Conservation (phyloP, 176 grass and related monocot genomes). For the Carex cristatella region DNA sequence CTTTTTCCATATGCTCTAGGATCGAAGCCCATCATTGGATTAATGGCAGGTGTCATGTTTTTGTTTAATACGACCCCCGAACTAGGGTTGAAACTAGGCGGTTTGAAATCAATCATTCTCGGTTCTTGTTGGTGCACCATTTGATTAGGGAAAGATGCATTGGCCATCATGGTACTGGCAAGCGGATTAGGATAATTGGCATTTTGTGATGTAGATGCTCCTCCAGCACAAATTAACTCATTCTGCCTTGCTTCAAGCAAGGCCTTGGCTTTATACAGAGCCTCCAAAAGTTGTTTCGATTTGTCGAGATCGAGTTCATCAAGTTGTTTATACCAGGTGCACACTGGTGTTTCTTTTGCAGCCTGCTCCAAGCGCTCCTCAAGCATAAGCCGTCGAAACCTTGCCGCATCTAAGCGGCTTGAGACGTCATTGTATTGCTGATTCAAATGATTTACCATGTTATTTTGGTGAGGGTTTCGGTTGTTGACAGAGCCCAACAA, state of each 20-base stretch:
- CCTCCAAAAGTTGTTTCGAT: not conserved
- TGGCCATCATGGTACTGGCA: not conserved
- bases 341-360: not conserved
- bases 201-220: not conserved
- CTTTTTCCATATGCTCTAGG: not conserved
- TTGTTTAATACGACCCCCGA: not conserved
- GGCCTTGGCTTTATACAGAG: not conserved
- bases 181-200: not conserved
- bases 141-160: not conserved
- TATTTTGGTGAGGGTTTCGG: not conserved
- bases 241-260: not conserved
- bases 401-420: not conserved
- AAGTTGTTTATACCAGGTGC: not conserved
- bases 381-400: not conserved
- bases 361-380: not conserved
- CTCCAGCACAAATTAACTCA: not conserved
- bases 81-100: slow-evolving; percentile 3
- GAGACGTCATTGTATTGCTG: not conserved
- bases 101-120: not conserved
- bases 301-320: not conserved
- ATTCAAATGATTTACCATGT: not conserved
- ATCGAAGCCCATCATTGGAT: not conserved
- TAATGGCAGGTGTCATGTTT: not conserved
- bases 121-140: not conserved
- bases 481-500: not conserved